phyloP scores from a whole-genome alignment of 2,329 filamentous ascomycete genomes.

The Xylariaceae sp. region DNA sequence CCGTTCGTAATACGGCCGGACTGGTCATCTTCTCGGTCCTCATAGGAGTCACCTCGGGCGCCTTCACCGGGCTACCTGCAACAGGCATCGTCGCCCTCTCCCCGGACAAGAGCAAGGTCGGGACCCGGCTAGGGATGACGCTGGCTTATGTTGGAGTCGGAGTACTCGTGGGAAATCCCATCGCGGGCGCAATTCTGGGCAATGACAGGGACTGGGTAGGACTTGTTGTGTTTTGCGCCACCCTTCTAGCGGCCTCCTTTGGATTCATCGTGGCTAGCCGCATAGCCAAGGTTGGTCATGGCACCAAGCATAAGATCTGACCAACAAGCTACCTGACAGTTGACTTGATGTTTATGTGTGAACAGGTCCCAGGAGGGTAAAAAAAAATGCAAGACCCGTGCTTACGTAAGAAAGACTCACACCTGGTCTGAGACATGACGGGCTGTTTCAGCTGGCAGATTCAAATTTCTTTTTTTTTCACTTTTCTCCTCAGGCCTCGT shows the following conservation, averaged over 20 bases:
- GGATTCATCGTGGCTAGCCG: slow-evolving; percentile 8
- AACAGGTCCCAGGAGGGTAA: too few species aligned
- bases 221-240: slow-evolving; percentile 12
- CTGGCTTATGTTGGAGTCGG: slow-evolving; percentile 13
- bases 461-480: too few species aligned
- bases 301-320: too few species aligned
- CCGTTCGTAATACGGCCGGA: not conserved
- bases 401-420: too few species aligned
- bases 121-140: slow-evolving; percentile 13
- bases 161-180: slow-evolving; percentile 13
- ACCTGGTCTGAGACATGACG: too few species aligned
- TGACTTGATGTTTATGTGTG: too few species aligned
- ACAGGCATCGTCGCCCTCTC: slow-evolving; percentile 10
- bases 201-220: slow-evolving; percentile 9
- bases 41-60: slow-evolving; percentile 9
- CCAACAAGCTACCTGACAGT: too few species aligned
- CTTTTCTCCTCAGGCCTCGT: too few species aligned
- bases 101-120: slow-evolving; percentile 13
- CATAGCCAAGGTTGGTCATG: slow-evolving; percentile 4
- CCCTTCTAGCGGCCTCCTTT: slow-evolving; percentile 6
- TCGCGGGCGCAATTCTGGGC: slow-evolving; percentile 14
- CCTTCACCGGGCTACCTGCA: slow-evolving; percentile 10
- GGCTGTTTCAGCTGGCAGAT: too few species aligned
- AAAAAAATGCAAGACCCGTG: too few species aligned
- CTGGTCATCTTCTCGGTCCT: slow-evolving; percentile 6